Evolutionary conservation across 495 filamentous ascomycete species (phyloP), one percentile per base, ranked within the genome.

Genomic region (Lasiosphaeris hirsuta): DNA sequence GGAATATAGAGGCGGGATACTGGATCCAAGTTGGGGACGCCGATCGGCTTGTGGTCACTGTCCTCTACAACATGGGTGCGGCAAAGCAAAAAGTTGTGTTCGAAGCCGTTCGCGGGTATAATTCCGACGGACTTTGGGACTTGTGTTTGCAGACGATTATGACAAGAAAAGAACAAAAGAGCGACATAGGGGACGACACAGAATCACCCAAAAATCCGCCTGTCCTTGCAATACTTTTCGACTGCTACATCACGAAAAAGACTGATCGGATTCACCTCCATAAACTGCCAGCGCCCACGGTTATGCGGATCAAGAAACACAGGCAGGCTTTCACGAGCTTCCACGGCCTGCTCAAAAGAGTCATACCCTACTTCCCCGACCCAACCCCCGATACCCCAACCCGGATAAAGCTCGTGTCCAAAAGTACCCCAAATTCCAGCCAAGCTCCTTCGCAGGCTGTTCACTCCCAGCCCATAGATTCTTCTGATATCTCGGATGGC

Each of bases 1-100:
- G 34, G 6, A 37, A 66, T 10, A 40, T 51, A 4, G 68, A 68
- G 10, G 4, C 35, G 3, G 23, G 54, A 8, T 48, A 63, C 38
- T 72, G 69, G 69, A 45, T 55, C 15, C 44, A 51, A 9, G 17
- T 33, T 15, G 14, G 33, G 11, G 69, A 72, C 49, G 7, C 40
- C 4, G 44, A 67, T 8, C 66, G 70, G 13, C 59, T 72, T 10
- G 47, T 69, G 9, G 51, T 66, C 48, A 59, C 62, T 7, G 46
- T 63, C 1, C 37, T 72, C 3, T 64, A 19, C 34, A 40, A 38
- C 14, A 62, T 50, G 63, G 40, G 41, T 15, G 7, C n/a, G 17
- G 19, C 19, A 11, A 15, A 17, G 10, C 30, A 56, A 44, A 18
- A 19, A 10, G 17, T 10, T 1, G 4, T 72, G 1, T 46, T 58